Percentiles rank a stretch among this genome's conserved stretches.
These are phyloP conservation scores for Ogataea minuta DNA, from an alignment of 805 yeast genomes.

Conservation along the genomic window DNA sequence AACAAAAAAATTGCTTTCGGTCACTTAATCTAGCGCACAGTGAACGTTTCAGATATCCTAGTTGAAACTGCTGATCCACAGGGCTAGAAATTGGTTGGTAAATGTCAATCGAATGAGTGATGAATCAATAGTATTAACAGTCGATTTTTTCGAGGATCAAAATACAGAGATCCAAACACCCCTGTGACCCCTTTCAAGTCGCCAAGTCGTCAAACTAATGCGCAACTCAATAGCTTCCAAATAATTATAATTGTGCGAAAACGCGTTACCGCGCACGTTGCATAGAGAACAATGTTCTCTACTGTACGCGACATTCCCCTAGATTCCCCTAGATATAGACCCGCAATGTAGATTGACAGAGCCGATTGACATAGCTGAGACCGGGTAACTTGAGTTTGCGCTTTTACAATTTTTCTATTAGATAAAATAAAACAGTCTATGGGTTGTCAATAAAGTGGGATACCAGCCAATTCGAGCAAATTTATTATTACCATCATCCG, in stretches of 20 bases:
- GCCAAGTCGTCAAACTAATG: constrained; percentile 1
- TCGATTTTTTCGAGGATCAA: background rate
- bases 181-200: constrained; percentile 3
- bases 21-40: background rate
- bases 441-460: constrained; percentile 6
- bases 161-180: constrained; percentile 1
- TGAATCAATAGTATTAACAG: background rate
- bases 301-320: constrained; percentile 4
- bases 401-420: background rate
- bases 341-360: constrained; percentile 3
- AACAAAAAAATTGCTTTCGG: constrained; percentile 1
- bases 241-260: background rate
- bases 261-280: constrained; percentile 4
- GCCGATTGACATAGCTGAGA: background rate
- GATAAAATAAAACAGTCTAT: constrained; percentile 2
- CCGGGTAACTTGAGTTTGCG: constrained; percentile 7
- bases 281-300: background rate
- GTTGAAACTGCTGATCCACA: no score
- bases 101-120: background rate
- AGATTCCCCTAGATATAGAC: constrained; percentile 2
- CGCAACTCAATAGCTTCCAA: constrained; percentile 1
- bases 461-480: background rate
- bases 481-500: background rate
- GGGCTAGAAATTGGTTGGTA: background rate
- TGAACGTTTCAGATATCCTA: constrained; percentile 1